Evolutionary conservation across 169 alveolate species (phyloP).

Genomic region (Cytauxzoon felis): DNA sequence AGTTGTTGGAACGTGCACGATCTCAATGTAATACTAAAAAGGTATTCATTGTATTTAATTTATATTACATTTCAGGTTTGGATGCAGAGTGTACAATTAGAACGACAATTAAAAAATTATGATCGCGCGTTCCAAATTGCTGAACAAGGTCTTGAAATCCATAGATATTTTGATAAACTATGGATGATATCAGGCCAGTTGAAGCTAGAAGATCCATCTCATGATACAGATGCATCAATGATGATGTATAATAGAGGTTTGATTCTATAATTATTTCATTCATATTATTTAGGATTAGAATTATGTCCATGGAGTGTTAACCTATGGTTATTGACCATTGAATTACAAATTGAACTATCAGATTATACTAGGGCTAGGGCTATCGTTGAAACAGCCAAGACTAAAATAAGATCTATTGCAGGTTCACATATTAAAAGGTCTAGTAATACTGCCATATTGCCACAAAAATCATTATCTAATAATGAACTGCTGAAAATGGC

Average conservation of each 20-base stretch:
- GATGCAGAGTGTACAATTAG: constrained; percentile 90
- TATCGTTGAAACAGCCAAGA: constrained; percentile 82
- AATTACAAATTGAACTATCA: constrained; percentile 69
- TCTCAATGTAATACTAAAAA: constrained; percentile 76
- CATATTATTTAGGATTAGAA: constrained; percentile 52
- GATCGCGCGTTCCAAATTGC: constrained; percentile 70
- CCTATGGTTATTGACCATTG: constrained; percentile 86
- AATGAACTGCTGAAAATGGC: constrained; percentile 55
- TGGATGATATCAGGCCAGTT: constrained; percentile 90
- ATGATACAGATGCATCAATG: constrained; percentile 20
- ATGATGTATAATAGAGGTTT: constrained; percentile 24
- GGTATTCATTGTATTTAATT: constrained; percentile 38
- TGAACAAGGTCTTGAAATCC: constrained; percentile 77
- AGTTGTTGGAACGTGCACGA: constrained; percentile 86
- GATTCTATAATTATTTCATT: background rate
- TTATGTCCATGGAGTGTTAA: constrained; percentile 73
- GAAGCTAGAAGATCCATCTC: constrained; percentile 62
- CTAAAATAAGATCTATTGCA: constrained; percentile 71
- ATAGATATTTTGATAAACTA: constrained; percentile 81
- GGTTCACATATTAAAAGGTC: constrained; percentile 79
- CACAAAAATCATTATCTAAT: constrained; percentile 33
- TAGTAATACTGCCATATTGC: constrained; percentile 59
- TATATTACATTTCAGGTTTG: constrained; percentile 67
- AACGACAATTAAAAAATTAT: constrained; percentile 79
- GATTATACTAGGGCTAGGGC: constrained; percentile 87